phyloP scores from a whole-genome alignment of 805 yeast species.

The Candida argentea region DNA sequence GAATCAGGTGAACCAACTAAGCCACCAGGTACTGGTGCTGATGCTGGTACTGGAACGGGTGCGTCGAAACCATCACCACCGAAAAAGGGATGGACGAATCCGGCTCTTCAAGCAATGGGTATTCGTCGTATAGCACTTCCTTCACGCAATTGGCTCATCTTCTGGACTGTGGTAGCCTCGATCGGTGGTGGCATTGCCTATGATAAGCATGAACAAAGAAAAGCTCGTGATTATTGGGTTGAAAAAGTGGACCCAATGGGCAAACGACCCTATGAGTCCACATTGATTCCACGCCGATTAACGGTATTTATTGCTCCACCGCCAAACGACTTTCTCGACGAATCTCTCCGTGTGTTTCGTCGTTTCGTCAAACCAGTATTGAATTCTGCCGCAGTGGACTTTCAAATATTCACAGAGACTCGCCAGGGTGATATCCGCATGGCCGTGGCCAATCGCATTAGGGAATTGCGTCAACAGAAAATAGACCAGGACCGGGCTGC shows the following conservation, averaged over 20 bases:
- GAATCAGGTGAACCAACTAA: constrained; percentile 20
- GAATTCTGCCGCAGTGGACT: constrained; percentile 78
- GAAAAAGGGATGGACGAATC: constrained; percentile 50
- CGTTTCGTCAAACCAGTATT: constrained; percentile 78
- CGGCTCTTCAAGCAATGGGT: constrained; percentile 81
- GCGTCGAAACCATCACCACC: not conserved
- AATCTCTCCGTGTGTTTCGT: constrained; percentile 62
- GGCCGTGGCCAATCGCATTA: constrained; percentile 71
- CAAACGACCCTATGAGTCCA: constrained; percentile 30
- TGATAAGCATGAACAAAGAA: constrained; percentile 66
- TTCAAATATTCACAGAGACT: constrained; percentile 61
- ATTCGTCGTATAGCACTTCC: constrained; percentile 71
- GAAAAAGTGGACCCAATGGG: constrained; percentile 46
- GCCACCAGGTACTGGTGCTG: constrained; percentile 1
- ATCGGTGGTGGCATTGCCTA: constrained; percentile 69
- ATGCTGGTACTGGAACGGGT: constrained; percentile 1
- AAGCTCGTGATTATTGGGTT: constrained; percentile 57
- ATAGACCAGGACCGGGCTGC: constrained; percentile 5
- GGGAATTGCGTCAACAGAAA: constrained; percentile 48
- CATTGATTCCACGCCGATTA: constrained; percentile 60
- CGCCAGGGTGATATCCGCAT: constrained; percentile 86
- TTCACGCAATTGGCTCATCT: constrained; percentile 86
- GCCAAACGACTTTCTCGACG: constrained; percentile 80
- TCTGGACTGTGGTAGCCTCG: constrained; percentile 61
- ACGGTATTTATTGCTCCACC: constrained; percentile 92